Conservation (phyloP, 768 basidiomycete species). For the Lactifluus pinguis region DNA sequence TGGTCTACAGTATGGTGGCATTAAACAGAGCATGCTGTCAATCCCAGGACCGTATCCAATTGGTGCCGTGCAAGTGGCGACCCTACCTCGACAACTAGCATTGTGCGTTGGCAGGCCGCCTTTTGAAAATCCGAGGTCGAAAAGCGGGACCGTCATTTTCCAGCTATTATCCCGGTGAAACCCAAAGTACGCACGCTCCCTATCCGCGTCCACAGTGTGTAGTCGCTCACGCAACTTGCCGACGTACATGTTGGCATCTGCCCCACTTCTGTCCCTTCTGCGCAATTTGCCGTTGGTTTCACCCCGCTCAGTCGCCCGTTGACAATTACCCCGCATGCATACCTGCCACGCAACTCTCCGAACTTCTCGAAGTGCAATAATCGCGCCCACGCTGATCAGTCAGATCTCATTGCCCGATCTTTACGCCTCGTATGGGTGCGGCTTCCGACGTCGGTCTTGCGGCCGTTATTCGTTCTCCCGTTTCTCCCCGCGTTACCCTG, state of each 20-base stretch:
- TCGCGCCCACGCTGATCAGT: conserved; percentile 7
- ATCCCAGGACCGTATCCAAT: background rate
- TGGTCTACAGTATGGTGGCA: background rate
- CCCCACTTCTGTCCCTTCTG: conserved; percentile 3
- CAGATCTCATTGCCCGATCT: conserved; percentile 12
- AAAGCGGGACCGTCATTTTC: background rate
- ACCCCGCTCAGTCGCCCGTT: background rate
- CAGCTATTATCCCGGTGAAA: conserved; percentile 3
- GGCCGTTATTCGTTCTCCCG: background rate
- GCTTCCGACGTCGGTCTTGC: conserved; percentile 1
- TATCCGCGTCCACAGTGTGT: background rate
- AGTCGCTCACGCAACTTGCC: background rate
- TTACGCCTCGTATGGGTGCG: background rate
- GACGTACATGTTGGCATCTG: background rate
- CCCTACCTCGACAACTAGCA: background rate
- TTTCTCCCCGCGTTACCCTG: background rate
- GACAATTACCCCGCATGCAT: conserved; percentile 16
- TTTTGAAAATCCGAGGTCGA: background rate
- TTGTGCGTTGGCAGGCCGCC: background rate
- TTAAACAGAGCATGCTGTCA: background rate
- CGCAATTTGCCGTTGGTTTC: conserved; percentile 1
- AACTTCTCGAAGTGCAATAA: conserved; percentile 13
- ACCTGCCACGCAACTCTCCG: conserved; percentile 13
- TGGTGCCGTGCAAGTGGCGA: background rate
- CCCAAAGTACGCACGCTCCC: background rate